phyloP scores from a whole-genome alignment of 352 stramenopile species.

The Globisporangium canariense region DNA sequence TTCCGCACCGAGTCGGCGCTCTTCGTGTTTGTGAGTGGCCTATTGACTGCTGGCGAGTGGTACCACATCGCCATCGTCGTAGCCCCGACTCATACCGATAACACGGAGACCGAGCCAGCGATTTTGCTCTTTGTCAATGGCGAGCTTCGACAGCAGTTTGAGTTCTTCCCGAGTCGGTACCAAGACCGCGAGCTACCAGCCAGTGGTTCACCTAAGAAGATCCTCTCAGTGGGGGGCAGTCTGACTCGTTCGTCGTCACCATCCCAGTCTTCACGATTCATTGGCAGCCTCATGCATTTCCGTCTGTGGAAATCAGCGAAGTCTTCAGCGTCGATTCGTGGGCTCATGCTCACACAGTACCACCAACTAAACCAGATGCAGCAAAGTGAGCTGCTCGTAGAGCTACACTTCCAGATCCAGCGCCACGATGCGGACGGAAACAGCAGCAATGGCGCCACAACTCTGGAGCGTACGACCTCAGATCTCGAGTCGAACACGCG shows the following conservation, averaged over 20 bases:
- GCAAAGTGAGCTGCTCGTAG: not conserved
- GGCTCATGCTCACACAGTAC: not conserved
- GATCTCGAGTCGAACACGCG: not conserved
- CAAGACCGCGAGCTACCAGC: not conserved
- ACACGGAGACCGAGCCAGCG: slow-evolving; percentile 14
- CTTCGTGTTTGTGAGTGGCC: slow-evolving; percentile 20
- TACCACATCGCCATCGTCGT: slow-evolving; percentile 25
- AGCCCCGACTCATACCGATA: slow-evolving; percentile 4
- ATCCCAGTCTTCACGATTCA: not conserved
- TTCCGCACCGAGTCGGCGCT: slow-evolving; percentile 29
- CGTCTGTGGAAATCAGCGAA: not conserved
- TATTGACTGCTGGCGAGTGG: slow-evolving; percentile 18
- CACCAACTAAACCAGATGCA: not conserved
- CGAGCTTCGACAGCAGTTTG: slow-evolving; percentile 18
- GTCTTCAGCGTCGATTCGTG: not conserved
- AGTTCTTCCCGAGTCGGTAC: slow-evolving; percentile 12
- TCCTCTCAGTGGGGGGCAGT: slow-evolving; percentile 30
- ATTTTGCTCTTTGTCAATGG: slow-evolving; percentile 28
- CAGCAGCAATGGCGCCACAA: not conserved
- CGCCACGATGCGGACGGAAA: not conserved
- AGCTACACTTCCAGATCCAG: slow-evolving; percentile 7
- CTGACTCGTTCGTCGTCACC: slow-evolving; percentile 18
- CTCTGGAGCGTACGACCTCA: not conserved
- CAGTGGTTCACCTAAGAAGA: slow-evolving; percentile 2
- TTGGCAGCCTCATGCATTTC: slow-evolving; percentile 10